Percentiles rank a stretch among this genome's conserved stretches.
Evolutionary conservation across 306 rosid species (phyloP).

Genomic region (Arachis stenosperma): DNA sequence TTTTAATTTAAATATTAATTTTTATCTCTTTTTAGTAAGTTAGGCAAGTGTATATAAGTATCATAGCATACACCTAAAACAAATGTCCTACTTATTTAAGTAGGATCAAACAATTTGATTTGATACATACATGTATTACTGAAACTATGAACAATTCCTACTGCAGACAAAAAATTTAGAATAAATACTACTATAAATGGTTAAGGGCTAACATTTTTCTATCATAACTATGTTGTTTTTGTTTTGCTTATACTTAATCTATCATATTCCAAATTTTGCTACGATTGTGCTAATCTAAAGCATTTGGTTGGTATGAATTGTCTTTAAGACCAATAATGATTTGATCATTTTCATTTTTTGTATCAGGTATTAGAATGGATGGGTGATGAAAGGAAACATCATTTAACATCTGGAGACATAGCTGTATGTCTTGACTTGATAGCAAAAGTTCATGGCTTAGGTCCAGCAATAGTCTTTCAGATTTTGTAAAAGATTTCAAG

Average conservation of each 20-base stretch:
- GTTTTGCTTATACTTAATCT: background rate
- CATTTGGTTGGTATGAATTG: background rate
- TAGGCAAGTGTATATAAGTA: no score
- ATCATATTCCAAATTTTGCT: background rate
- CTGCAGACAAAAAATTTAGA: no score
- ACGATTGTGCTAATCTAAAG: no score
- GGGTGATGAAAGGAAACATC: constrained; percentile 37
- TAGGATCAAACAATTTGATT: no score
- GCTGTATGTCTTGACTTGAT: constrained; percentile 57
- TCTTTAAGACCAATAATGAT: background rate
- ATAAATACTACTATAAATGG: no score
- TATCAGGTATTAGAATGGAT: constrained; percentile 63
- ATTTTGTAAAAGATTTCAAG: constrained; percentile 44
- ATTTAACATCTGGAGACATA: constrained; percentile 41
- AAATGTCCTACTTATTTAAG: no score
- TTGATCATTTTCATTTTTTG: constrained; percentile 16
- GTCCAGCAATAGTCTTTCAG: constrained; percentile 47
- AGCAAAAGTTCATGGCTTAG: constrained; percentile 55
- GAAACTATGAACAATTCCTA: no score
- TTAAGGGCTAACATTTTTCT: background rate
- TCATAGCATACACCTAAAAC: no score
- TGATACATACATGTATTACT: no score
- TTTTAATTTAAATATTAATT: no score
- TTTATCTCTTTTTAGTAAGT: no score
- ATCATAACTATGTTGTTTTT: background rate